Evolutionary conservation across 495 filamentous ascomycete species (phyloP), one percentile per base, ranked within the genome.

Genomic region (Amniculicola lignicola): DNA sequence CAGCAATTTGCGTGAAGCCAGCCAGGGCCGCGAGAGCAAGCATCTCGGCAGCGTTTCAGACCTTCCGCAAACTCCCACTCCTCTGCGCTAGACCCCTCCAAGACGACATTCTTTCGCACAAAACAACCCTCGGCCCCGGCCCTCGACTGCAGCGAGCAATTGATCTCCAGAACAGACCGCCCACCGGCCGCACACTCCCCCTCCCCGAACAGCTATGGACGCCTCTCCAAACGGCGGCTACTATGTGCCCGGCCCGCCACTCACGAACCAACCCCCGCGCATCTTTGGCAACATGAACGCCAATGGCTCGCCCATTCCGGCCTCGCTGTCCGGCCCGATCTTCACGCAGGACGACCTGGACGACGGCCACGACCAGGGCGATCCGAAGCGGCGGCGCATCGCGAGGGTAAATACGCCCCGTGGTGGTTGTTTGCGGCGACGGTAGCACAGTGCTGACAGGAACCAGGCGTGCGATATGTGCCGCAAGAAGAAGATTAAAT

Each of bases 401-500:
- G 90, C 93, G 23, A 83, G 90, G 76, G 88, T 90, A 75, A 69
- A 75, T 75, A 28, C 12, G 12, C 24, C 22, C 3, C 19, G 7
- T 47, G 19, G 9, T 3, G 2, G 27, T 6, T 52, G 29, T n/a
- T n/a, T n/a, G n/a, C n/a, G n/a, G n/a, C n/a, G 18, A 9, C 31
- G 37, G 40, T 29, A 9, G 23, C 10, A 23, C 29, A 31, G 16
- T 56, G 42, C 56, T 61, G 31, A 59, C 46, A 27, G 28, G 31
- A 16, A 53, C 33, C 69, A 92, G 88, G 93, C 93, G 44, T 98
- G 93, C 76, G 93, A 98, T 68, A 95, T 96, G 92, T 98, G 93
- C 67, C 82, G 93, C 59, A 96, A 96, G 75, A 98, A 97, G 78
- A 98, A 98, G 80, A 97, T 98, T 67, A 97, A 97, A 73, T 98